These are phyloP conservation scores for Clathrospora elynae DNA, from an alignment of 2,329 filamentous ascomycete species.

Conservation along the genomic window DNA sequence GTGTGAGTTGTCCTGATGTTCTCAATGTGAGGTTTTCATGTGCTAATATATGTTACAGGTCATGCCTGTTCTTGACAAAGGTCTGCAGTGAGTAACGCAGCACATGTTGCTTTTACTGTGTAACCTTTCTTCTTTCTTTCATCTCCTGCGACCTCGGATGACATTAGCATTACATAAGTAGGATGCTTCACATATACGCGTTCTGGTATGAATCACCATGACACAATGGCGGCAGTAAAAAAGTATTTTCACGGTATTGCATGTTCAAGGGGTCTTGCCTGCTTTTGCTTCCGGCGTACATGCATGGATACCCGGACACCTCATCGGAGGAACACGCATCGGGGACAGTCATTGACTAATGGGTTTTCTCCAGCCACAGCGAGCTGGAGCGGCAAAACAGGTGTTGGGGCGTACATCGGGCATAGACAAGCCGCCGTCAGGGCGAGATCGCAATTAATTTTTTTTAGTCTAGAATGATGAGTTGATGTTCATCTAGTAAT, in stretches of 20 bases:
- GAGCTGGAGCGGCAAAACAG: neutral
- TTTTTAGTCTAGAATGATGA: constrained; percentile 1
- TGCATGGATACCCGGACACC: constrained; percentile 1
- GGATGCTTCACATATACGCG: too few species aligned
- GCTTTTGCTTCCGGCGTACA: neutral
- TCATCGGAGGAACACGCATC: neutral
- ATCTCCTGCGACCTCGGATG: neutral
- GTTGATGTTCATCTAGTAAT: neutral
- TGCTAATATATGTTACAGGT: constrained; percentile 27
- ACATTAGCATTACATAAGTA: too few species aligned
- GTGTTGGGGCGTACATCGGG: constrained; percentile 2
- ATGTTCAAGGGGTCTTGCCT: neutral
- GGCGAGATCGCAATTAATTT: constrained; percentile 1
- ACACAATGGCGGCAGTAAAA: constrained; percentile 4
- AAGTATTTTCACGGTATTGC: constrained; percentile 5
- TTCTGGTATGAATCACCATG: neutral
- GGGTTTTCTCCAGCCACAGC: neutral
- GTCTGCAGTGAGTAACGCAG: constrained; percentile 17
- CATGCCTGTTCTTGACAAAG: constrained; percentile 40
- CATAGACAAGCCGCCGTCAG: neutral
- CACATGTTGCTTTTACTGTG: neutral
- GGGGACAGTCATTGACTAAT: neutral
- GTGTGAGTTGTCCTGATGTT: constrained; percentile 68
- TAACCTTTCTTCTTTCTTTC: neutral
- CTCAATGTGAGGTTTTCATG: neutral